A percentile compares a stretch with the other conserved stretches of the same genome.
Evolutionary conservation across 495 filamentous ascomycete genomes (phyloP).

Genomic region (Penicillium lividum): DNA sequence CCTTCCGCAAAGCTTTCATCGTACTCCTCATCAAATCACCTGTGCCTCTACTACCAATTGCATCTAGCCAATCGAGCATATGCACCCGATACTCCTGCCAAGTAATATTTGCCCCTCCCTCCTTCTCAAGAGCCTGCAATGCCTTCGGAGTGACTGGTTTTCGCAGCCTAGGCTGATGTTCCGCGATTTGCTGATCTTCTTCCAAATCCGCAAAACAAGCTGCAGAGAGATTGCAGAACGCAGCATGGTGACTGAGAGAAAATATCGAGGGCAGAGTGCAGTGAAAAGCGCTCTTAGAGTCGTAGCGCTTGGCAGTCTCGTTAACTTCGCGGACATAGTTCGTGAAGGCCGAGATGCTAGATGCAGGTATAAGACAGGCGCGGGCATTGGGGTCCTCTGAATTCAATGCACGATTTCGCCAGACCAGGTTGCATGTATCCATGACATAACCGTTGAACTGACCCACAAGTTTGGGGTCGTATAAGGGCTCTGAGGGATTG

Average conservation of each 20-base stretch:
- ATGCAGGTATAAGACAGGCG: constrained; percentile 65
- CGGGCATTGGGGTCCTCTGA: constrained; percentile 66
- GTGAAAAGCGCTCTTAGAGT: constrained; percentile 41
- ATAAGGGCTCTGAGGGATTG: constrained; percentile 40
- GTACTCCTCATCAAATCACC: constrained; percentile 78
- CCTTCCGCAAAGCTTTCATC: constrained; percentile 67
- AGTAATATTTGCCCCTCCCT: constrained; percentile 66
- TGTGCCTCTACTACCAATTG: constrained; percentile 64
- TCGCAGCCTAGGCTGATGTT: constrained; percentile 56
- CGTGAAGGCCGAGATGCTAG: constrained; percentile 49
- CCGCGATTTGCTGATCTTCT: constrained; percentile 58
- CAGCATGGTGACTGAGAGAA: constrained; percentile 67
- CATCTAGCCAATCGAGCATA: constrained; percentile 72
- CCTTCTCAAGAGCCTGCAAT: constrained; percentile 60
- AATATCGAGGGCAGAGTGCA: constrained; percentile 59
- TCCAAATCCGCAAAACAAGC: constrained; percentile 61
- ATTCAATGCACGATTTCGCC: constrained; percentile 76
- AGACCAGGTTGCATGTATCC: constrained; percentile 86
- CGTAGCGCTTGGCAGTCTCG: constrained; percentile 35
- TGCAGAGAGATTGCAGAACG: constrained; percentile 65
- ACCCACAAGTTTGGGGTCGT: constrained; percentile 55
- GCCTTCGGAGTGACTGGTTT: constrained; percentile 76
- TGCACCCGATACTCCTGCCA: constrained; percentile 76
- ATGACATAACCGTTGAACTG: constrained; percentile 85
- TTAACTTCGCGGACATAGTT: constrained; percentile 45